Evolutionary conservation across 2,329 filamentous ascomycete genomes (phyloP).

Genomic region (Botryosphaeria dothidea): DNA sequence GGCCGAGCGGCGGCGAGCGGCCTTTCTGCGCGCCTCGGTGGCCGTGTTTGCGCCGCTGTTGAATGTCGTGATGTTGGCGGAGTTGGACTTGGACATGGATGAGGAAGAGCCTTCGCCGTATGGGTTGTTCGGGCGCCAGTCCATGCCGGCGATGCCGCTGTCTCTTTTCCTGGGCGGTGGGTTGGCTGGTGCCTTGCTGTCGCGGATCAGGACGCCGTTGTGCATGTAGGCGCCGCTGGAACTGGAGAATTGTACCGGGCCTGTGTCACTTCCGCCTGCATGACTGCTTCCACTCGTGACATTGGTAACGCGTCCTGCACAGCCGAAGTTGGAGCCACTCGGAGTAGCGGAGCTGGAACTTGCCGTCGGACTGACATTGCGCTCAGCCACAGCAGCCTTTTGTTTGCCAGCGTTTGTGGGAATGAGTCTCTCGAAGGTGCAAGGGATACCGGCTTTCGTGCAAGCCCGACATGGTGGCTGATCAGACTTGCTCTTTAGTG

Average conservation of each 20-base stretch:
- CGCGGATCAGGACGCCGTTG: neutral
- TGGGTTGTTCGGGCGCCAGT: neutral
- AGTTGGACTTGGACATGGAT: neutral
- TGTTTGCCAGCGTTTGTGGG: neutral
- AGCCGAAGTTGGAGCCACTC: neutral
- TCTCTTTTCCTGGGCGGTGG: too few species aligned
- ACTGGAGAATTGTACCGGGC: neutral
- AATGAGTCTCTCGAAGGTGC: slow-evolving; percentile 31
- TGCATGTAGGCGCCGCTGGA: too few species aligned
- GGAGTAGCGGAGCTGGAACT: neutral
- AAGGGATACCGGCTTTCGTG: slow-evolving; percentile 28
- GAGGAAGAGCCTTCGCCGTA: neutral
- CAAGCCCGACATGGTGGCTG: slow-evolving; percentile 37
- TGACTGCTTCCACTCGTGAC: too few species aligned
- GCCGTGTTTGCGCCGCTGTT: neutral
- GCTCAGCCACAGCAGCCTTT: neutral
- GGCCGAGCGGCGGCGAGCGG: neutral
- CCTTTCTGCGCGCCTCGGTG: neutral
- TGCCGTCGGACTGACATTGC: neutral
- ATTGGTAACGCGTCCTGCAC: neutral
- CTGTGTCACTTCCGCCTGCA: too few species aligned
- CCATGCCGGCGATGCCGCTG: neutral
- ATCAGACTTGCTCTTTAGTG: slow-evolving; percentile 30
- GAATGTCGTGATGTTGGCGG: neutral
- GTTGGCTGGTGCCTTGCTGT: neutral